Conservation (phyloP, 2,329 filamentous ascomycete genomes). For the Fusarium tuaranense region DNA sequence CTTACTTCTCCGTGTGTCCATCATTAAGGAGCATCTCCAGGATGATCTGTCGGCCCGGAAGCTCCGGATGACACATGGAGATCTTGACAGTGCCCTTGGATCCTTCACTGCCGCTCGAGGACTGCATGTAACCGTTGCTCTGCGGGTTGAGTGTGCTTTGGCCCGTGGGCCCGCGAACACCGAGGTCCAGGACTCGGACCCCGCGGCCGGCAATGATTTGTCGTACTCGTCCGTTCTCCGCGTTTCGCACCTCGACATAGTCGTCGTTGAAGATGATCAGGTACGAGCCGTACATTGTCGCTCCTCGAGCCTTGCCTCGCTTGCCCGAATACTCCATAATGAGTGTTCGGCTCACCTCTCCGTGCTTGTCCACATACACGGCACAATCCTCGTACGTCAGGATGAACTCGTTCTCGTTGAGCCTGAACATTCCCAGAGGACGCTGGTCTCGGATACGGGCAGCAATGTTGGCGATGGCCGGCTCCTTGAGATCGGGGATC, state of each 20-base stretch:
- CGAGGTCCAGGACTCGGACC: slow-evolving; percentile 91
- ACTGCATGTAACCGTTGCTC: slow-evolving; percentile 51
- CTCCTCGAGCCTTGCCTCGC: slow-evolving; percentile 79
- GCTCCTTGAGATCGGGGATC: slow-evolving; percentile 85
- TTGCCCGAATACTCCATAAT: slow-evolving; percentile 99
- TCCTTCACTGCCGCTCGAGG: slow-evolving; percentile 55
- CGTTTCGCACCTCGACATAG: slow-evolving; percentile 97
- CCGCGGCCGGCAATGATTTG: slow-evolving; percentile 95
- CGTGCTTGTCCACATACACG: slow-evolving; percentile 98
- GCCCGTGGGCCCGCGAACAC: slow-evolving; percentile 72
- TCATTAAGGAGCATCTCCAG: slow-evolving; percentile 94
- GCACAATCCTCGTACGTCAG: slow-evolving; percentile 96
- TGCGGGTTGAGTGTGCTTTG: slow-evolving; percentile 53
- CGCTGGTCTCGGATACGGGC: slow-evolving; percentile 84
- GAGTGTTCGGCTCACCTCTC: slow-evolving; percentile 91
- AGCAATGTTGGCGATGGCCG: slow-evolving; percentile 86
- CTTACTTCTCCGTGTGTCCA: slow-evolving; percentile 70
- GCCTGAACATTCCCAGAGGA: slow-evolving; percentile 95
- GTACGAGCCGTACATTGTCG: slow-evolving; percentile 92
- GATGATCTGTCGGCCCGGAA: slow-evolving; percentile 86
- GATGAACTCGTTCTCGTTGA: slow-evolving; percentile 92
- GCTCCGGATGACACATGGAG: slow-evolving; percentile 92
- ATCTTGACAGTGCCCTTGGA: slow-evolving; percentile 88
- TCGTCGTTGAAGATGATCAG: slow-evolving; percentile 94
- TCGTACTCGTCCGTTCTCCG: slow-evolving; percentile 91